phyloP scores from a whole-genome alignment of 208 protist species.

The Trypanosoma melophagium region DNA sequence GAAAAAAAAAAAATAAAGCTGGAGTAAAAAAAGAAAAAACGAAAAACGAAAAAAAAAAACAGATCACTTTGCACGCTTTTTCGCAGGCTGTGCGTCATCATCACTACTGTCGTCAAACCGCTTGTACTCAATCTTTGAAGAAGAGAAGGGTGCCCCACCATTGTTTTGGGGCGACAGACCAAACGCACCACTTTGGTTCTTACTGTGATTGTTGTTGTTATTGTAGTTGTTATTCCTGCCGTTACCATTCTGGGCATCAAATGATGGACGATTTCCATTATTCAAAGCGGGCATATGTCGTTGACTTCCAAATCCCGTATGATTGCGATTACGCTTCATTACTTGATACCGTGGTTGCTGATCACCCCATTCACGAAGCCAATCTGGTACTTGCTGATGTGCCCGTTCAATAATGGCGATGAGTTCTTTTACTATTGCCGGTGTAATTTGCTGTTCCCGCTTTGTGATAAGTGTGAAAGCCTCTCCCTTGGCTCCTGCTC shows the following conservation, averaged over 20 bases:
- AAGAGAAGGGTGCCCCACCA: slow-evolving; percentile 39
- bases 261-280: slow-evolving; percentile 38
- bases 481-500: slow-evolving; percentile 86
- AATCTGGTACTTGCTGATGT: slow-evolving; percentile 67
- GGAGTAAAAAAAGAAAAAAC: no score
- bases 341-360: slow-evolving; percentile 35
- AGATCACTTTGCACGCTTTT: slow-evolving; percentile 10
- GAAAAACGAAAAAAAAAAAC: not conserved
- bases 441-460: slow-evolving; percentile 90
- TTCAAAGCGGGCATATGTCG: slow-evolving; percentile 46
- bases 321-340: slow-evolving; percentile 72
- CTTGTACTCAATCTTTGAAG: slow-evolving; percentile 43
- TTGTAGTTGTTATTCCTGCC: slow-evolving; percentile 1
- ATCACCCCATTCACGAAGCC: slow-evolving; percentile 72
- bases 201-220: slow-evolving; percentile 16
- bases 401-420: slow-evolving; percentile 67
- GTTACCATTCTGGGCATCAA: slow-evolving; percentile 11
- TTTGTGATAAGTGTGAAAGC: slow-evolving; percentile 88
- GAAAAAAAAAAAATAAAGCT: no score
- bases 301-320: slow-evolving; percentile 37
- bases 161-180: slow-evolving; percentile 35
- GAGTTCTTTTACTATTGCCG: slow-evolving; percentile 66
- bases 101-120: slow-evolving; percentile 69
- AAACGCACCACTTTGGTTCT: slow-evolving; percentile 29
- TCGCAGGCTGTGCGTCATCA: slow-evolving; percentile 40